Percentiles rank a stretch among this genome's conserved stretches.
Evolutionary conservation across 163 green algal genomes (phyloP).

Genomic region (Botryococcus braunii): DNA sequence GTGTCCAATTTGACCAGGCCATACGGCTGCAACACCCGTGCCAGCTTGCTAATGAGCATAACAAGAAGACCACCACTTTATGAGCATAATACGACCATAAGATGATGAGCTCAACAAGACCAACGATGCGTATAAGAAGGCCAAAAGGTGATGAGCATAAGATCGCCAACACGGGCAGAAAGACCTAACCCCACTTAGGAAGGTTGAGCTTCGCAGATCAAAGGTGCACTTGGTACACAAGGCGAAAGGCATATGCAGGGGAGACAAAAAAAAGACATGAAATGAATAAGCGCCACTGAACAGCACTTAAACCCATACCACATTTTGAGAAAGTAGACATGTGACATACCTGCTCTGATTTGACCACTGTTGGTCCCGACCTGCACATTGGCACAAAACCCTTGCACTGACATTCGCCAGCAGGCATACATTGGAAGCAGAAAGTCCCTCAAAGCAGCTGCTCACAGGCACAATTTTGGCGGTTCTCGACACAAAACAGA

Average conservation of each 20-base stretch:
- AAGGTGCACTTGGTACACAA: neutral
- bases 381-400: neutral
- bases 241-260: neutral
- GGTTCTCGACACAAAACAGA: neutral
- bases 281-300: no score
- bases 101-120: neutral
- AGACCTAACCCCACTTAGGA: neutral
- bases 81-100: neutral
- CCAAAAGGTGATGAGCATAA: neutral
- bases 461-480: conserved; percentile 22
- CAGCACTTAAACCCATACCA: no score
- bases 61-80: neutral
- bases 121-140: no score
- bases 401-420: neutral
- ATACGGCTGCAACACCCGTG: no score
- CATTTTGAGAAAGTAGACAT: neutral
- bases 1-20: conserved; percentile 20
- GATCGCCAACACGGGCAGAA: neutral
- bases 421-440: neutral
- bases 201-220: neutral
- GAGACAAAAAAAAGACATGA: no score
- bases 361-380: conserved; percentile 2
- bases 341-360: conserved; percentile 3
- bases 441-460: neutral
- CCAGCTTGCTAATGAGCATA: no score